Evolutionary conservation across 306 rosid genomes (phyloP).

Genomic region (Vicia sativa): DNA sequence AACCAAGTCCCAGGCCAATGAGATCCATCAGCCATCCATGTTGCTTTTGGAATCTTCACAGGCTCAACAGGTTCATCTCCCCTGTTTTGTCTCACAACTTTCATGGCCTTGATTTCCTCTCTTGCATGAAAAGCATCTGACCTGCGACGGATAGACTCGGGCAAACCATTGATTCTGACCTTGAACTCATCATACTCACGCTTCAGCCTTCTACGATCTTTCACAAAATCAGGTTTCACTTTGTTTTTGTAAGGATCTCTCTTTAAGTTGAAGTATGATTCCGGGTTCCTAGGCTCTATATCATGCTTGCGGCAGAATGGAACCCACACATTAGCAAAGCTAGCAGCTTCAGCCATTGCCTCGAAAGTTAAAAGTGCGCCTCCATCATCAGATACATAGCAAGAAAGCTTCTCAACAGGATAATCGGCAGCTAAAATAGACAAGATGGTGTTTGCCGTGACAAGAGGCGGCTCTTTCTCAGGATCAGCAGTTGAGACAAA

Average conservation of each 20-base stretch:
- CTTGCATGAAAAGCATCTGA: slow-evolving; percentile 97
- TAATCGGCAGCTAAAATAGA: slow-evolving; percentile 90
- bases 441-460: slow-evolving; percentile 89
- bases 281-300: slow-evolving; percentile 96
- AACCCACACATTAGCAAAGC: slow-evolving; percentile 89
- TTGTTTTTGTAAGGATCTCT: slow-evolving; percentile 95
- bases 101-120: slow-evolving; percentile 95
- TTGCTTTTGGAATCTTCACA: slow-evolving; percentile 83
- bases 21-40: slow-evolving; percentile 99
- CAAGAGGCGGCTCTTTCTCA: slow-evolving; percentile 97
- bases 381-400: slow-evolving; percentile 98
- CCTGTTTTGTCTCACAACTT: slow-evolving; percentile 74
- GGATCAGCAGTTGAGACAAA: slow-evolving; percentile 99
- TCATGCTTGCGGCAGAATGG: slow-evolving; percentile 96
- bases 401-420: slow-evolving; percentile 97
- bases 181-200: slow-evolving; percentile 99
- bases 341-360: slow-evolving; percentile 99
- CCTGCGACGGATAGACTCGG: slow-evolving; percentile 91
- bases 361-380: slow-evolving; percentile 97
- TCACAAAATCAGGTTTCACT: slow-evolving; percentile 84
- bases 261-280: slow-evolving; percentile 82
- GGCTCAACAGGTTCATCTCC: slow-evolving; percentile 73
- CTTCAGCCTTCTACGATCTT: slow-evolving; percentile 88
- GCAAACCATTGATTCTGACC: slow-evolving; percentile 87
- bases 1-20: slow-evolving; percentile 99